Conservation (phyloP, 352 stramenopile genomes). For the Phytophthora cryptogea region DNA sequence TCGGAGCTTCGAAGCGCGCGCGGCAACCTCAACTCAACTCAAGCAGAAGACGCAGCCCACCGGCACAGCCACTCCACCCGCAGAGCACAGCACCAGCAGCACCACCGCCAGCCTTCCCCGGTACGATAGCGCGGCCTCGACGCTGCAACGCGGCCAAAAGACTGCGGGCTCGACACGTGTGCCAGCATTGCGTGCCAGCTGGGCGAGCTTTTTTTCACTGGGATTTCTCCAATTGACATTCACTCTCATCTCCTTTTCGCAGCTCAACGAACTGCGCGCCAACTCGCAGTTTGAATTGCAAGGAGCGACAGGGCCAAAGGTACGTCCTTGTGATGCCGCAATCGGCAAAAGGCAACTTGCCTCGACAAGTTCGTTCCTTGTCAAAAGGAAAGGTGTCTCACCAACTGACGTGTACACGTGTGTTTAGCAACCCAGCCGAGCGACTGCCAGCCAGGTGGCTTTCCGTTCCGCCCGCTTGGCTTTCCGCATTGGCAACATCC, state of each 20-base stretch:
- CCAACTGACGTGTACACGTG: constrained; percentile 17
- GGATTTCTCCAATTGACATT: constrained; percentile 31
- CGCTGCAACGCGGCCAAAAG: background rate
- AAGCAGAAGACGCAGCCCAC: constrained; percentile 24
- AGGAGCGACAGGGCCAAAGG: constrained; percentile 13
- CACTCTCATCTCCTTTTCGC: constrained; percentile 27
- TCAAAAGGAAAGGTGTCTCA: constrained; percentile 20
- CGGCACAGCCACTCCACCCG: background rate
- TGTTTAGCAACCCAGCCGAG: constrained; percentile 17
- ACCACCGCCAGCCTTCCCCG: constrained; percentile 8
- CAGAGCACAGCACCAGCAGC: background rate
- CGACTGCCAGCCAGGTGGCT: too few relatives aligned
- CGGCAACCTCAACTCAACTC: constrained; percentile 26
- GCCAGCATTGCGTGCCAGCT: too few relatives aligned
- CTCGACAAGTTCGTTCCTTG: constrained; percentile 1
- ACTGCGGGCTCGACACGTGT: constrained; percentile 9
- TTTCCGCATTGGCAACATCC: background rate
- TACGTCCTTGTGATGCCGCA: constrained; percentile 2
- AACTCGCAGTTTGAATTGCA: constrained; percentile 17
- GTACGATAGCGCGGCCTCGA: constrained; percentile 7
- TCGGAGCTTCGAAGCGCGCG: constrained; percentile 12
- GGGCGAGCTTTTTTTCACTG: constrained; percentile 28
- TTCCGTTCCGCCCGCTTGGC: too few relatives aligned
- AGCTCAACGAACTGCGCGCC: constrained; percentile 4
- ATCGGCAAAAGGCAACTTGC: constrained; percentile 8